Percentiles rank a stretch among this genome's conserved stretches.
Conservation (phyloP, 345 rosid genomes). For the Cardamine chenopodiifolia region DNA sequence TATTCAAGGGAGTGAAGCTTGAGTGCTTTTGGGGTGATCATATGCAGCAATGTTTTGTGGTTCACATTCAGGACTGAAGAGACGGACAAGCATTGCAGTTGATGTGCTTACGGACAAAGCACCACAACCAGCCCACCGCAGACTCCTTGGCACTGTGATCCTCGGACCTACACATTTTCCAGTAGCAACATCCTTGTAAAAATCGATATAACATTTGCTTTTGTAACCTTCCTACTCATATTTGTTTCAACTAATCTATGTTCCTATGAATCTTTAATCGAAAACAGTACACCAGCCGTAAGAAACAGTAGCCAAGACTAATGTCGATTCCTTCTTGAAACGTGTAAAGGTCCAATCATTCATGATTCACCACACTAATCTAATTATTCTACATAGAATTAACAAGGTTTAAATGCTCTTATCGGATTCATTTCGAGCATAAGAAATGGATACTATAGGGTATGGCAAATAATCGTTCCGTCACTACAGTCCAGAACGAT, state of each 20-base stretch:
- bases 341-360: background rate
- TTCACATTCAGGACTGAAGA: conserved; percentile 91
- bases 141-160: conserved; percentile 45
- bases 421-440: background rate
- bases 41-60: conserved; percentile 91
- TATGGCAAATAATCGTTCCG: too few species aligned
- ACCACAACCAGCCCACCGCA: conserved; percentile 90
- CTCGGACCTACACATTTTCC: conserved; percentile 43
- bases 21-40: conserved; percentile 45
- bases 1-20: conserved; percentile 35
- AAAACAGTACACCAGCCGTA: background rate
- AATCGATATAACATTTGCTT: background rate
- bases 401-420: background rate
- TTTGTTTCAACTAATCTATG: background rate
- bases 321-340: background rate
- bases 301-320: background rate
- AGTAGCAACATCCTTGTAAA: background rate
- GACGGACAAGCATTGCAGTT: conserved; percentile 72
- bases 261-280: background rate
- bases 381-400: background rate
- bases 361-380: background rate
- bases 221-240: background rate
- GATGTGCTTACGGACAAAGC: conserved; percentile 70
- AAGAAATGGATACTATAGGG: background rate
- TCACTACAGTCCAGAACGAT: background rate